phyloP scores from a whole-genome alignment of 2,329 filamentous ascomycete species.

The Colletotrichum costaricense region DNA sequence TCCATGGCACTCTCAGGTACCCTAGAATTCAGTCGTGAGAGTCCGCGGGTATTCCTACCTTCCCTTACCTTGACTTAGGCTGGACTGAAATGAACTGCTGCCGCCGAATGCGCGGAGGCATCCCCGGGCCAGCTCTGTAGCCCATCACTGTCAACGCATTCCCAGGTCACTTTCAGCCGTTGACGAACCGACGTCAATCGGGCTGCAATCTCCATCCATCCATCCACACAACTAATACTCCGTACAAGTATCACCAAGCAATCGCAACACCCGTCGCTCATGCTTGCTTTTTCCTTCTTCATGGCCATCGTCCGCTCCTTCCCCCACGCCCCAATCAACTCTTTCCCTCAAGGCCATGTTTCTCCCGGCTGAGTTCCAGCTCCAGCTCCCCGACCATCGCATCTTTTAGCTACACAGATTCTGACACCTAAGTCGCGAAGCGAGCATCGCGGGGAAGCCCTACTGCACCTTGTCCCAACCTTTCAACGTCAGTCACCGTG shows the following conservation, averaged over 20 bases:
- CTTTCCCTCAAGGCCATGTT: neutral
- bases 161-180: neutral
- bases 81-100: no score
- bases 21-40: no score
- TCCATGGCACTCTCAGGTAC: no score
- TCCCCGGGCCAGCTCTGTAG: neutral
- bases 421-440: neutral
- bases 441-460: neutral
- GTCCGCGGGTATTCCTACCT: no score
- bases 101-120: neutral
- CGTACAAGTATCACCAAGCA: neutral
- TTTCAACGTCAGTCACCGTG: neutral
- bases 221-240: neutral
- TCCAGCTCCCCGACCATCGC: neutral
- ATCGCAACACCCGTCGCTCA: neutral
- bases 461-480: neutral
- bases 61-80: no score
- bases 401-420: neutral
- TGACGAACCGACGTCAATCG: neutral
- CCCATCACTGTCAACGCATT: neutral
- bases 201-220: neutral
- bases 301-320: neutral
- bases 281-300: neutral
- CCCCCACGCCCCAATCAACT: neutral
- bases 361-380: neutral